Evolutionary conservation across 2,329 filamentous ascomycete species (phyloP).

Genomic region (Massarina eburnea): DNA sequence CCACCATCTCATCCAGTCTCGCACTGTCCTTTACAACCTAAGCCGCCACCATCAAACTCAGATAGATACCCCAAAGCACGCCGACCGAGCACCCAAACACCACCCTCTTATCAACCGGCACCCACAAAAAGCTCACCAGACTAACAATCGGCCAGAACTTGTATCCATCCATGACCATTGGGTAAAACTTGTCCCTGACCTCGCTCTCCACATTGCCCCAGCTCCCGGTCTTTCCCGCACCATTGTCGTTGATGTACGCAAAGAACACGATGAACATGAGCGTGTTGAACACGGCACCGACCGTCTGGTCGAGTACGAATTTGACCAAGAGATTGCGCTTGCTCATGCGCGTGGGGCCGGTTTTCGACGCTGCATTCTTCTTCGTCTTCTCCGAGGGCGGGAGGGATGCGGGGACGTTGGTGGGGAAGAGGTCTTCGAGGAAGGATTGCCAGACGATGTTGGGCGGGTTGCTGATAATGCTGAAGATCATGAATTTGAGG

Average conservation of each 20-base stretch:
- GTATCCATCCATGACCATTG: constrained; percentile 61
- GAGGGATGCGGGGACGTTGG: constrained; percentile 45
- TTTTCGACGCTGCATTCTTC: constrained; percentile 13
- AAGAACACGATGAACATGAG: constrained; percentile 64
- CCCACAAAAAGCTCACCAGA: constrained; percentile 68
- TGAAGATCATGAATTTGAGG: constrained; percentile 75
- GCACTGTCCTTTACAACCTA: too few species aligned
- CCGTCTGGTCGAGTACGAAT: constrained; percentile 67
- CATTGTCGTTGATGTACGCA: constrained; percentile 46
- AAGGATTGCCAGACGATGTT: constrained; percentile 87
- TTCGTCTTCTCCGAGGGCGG: constrained; percentile 33
- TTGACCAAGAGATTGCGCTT: constrained; percentile 67
- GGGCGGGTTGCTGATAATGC: constrained; percentile 71
- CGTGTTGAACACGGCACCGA: constrained; percentile 67
- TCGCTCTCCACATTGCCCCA: constrained; percentile 27
- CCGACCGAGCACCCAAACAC: constrained; percentile 72
- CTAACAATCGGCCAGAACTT: constrained; percentile 73
- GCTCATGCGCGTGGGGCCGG: constrained; percentile 46
- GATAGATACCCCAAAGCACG: constrained; percentile 72
- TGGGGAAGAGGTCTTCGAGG: constrained; percentile 74
- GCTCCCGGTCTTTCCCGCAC: constrained; percentile 38
- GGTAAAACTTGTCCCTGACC: constrained; percentile 57
- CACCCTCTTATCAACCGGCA: constrained; percentile 70
- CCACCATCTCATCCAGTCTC: too few species aligned
- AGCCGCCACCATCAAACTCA: constrained; percentile 56